A percentile compares a stretch with the other conserved stretches of the same genome.
Conservation (phyloP, 495 filamentous ascomycete species). For the Margaritispora aquatica region DNA sequence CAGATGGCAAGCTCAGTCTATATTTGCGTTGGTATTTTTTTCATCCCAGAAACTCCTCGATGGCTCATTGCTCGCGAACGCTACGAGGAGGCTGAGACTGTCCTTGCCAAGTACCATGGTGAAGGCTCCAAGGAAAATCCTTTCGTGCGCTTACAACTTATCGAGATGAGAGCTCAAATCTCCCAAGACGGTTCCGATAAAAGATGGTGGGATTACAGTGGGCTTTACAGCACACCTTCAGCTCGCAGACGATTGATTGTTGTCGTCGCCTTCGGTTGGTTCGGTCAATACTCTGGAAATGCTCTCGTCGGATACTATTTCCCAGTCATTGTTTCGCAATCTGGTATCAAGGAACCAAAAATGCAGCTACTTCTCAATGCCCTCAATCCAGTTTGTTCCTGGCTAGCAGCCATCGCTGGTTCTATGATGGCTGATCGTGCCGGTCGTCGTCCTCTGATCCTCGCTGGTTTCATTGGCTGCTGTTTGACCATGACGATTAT, state of each 20-base stretch:
- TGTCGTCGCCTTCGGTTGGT: no score
- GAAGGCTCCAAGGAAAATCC: slow-evolving; percentile 48
- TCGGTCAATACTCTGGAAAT: no score
- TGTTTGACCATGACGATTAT: neutral
- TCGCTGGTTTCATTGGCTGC: slow-evolving; percentile 43
- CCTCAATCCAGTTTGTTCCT: slow-evolving; percentile 27
- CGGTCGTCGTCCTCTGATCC: slow-evolving; percentile 46
- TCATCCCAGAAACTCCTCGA: slow-evolving; percentile 55
- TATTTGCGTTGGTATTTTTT: slow-evolving; percentile 12
- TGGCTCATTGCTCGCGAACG: slow-evolving; percentile 61
- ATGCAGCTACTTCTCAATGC: slow-evolving; percentile 41
- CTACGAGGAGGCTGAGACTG: slow-evolving; percentile 42
- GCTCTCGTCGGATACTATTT: slow-evolving; percentile 41
- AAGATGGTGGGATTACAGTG: slow-evolving; percentile 61
- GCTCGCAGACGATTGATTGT: slow-evolving; percentile 49
- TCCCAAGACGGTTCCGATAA: slow-evolving; percentile 47
- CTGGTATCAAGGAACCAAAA: slow-evolving; percentile 41
- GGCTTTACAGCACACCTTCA: slow-evolving; percentile 52
- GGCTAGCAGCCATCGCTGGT: slow-evolving; percentile 45
- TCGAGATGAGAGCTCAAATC: slow-evolving; percentile 51
- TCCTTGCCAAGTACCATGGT: slow-evolving; percentile 52
- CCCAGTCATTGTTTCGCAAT: slow-evolving; percentile 40
- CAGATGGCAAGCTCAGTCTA: neutral
- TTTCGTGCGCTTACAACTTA: slow-evolving; percentile 55
- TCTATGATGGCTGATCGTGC: slow-evolving; percentile 48